Percentiles rank a stretch among this genome's conserved stretches.
These are phyloP conservation scores for Trichoderma breve DNA, from an alignment of 2,329 filamentous ascomycete genomes.

Conservation along the genomic window DNA sequence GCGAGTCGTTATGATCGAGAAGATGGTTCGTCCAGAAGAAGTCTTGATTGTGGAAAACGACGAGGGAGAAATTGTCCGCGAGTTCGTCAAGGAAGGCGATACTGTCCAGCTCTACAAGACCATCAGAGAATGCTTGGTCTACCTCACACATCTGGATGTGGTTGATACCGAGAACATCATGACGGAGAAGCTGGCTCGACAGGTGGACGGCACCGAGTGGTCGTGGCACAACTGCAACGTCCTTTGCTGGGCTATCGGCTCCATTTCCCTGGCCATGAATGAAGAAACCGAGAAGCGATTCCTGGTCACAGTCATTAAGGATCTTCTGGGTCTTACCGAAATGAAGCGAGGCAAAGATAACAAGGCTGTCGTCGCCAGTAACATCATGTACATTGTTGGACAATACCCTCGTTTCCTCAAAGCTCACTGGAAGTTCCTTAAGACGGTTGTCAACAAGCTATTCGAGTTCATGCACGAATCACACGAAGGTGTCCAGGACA, in stretches of 20 bases:
- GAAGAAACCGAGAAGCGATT: conserved; percentile 99
- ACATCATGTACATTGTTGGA: conserved; percentile 99
- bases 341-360: conserved; percentile 99
- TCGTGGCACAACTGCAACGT: conserved; percentile 99
- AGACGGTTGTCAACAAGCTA: conserved; percentile 98
- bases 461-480: conserved; percentile 99
- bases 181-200: conserved; percentile 94
- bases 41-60: conserved; percentile 99
- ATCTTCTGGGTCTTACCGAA: conserved; percentile 91
- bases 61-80: conserved; percentile 96
- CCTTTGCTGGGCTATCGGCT: conserved; percentile 98
- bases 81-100: conserved; percentile 99
- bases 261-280: conserved; percentile 98
- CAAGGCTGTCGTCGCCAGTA: conserved; percentile 97
- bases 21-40: conserved; percentile 98
- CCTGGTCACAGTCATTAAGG: conserved; percentile 97
- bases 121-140: conserved; percentile 93
- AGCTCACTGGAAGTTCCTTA: conserved; percentile 99
- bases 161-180: conserved; percentile 98
- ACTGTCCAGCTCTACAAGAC: conserved; percentile 99
- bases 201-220: conserved; percentile 95
- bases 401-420: conserved; percentile 98
- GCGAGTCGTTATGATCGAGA: conserved; percentile 98
- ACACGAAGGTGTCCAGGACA: conserved; percentile 98
- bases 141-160: conserved; percentile 94